These are phyloP conservation scores for Lepiota venenata DNA, from an alignment of 768 basidiomycete genomes.

Conservation along the genomic window DNA sequence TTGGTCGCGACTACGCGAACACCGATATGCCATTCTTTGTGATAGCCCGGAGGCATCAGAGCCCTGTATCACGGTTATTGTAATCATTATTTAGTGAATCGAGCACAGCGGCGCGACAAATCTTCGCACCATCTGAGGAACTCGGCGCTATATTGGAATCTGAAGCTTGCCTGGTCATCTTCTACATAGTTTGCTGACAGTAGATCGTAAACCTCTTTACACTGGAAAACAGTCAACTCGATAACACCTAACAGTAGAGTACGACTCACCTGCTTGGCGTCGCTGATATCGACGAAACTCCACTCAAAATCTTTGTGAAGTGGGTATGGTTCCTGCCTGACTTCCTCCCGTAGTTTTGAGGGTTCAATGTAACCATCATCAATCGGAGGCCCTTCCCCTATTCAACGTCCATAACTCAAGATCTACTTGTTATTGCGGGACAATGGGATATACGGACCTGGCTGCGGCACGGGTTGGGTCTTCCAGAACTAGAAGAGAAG, in stretches of 20 bases:
- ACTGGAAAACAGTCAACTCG: conserved; percentile 40
- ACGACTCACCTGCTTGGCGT: conserved; percentile 64
- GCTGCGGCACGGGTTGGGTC: conserved; percentile 95
- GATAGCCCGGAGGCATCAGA: conserved; percentile 88
- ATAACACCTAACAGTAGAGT: neutral
- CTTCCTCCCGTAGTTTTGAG: conserved; percentile 68
- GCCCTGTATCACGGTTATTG: conserved; percentile 55
- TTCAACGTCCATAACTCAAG: neutral
- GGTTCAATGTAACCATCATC: conserved; percentile 91
- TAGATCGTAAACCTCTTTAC: conserved; percentile 88
- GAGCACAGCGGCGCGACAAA: neutral
- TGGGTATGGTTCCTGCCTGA: conserved; percentile 85
- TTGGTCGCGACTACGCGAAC: conserved; percentile 88
- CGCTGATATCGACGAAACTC: conserved; percentile 76
- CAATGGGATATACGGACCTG: conserved; percentile 39
- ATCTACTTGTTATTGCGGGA: neutral
- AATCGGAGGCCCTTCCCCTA: conserved; percentile 60
- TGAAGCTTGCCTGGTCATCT: conserved; percentile 93
- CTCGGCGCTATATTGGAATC: conserved; percentile 94
- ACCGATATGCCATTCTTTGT: conserved; percentile 94
- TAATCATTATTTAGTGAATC: neutral
- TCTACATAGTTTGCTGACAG: conserved; percentile 95
- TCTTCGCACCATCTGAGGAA: conserved; percentile 79
- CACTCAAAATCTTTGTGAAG: conserved; percentile 94
- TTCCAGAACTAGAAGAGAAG: conserved; percentile 76